phyloP scores from a whole-genome alignment of 179 eudicot species.

The Gypsophila paniculata region DNA sequence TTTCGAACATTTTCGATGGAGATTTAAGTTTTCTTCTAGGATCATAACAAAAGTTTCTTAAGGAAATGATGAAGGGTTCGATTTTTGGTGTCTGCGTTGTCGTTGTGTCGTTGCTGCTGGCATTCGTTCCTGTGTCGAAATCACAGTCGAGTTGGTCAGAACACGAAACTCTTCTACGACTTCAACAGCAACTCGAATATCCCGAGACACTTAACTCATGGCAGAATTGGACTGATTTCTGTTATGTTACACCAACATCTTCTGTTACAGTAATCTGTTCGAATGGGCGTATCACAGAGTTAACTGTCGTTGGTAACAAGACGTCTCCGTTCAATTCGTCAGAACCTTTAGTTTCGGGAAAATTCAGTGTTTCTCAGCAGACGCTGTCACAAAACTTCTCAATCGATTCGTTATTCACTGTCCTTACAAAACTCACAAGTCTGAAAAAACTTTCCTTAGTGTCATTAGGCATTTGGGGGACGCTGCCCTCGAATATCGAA shows the following conservation, averaged over 20 bases:
- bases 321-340: conserved; percentile 35
- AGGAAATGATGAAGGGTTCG: conserved; percentile 30
- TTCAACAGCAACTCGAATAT: conserved; percentile 60
- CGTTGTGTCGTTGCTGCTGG: conserved; percentile 18
- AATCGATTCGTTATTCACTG: conserved; percentile 68
- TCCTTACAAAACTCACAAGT: conserved; percentile 58
- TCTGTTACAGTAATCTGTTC: conserved; percentile 51
- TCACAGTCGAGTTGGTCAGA: conserved; percentile 56
- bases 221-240: conserved; percentile 68
- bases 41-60: background rate
- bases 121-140: conserved; percentile 28
- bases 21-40: conserved; percentile 6
- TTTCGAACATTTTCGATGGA: background rate
- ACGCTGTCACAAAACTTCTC: conserved; percentile 57
- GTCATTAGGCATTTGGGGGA: conserved; percentile 82
- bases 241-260: conserved; percentile 48
- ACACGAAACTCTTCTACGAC: conserved; percentile 45
- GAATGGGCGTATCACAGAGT: conserved; percentile 56
- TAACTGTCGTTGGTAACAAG: conserved; percentile 65
- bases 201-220: conserved; percentile 54
- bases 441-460: conserved; percentile 54
- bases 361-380: conserved; percentile 29
- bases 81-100: conserved; percentile 20
- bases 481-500: conserved; percentile 54
- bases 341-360: conserved; percentile 19